These are phyloP conservation scores for Bipolaris sorokiniana DNA, from an alignment of 2,329 filamentous ascomycete species.

Conservation along the genomic window DNA sequence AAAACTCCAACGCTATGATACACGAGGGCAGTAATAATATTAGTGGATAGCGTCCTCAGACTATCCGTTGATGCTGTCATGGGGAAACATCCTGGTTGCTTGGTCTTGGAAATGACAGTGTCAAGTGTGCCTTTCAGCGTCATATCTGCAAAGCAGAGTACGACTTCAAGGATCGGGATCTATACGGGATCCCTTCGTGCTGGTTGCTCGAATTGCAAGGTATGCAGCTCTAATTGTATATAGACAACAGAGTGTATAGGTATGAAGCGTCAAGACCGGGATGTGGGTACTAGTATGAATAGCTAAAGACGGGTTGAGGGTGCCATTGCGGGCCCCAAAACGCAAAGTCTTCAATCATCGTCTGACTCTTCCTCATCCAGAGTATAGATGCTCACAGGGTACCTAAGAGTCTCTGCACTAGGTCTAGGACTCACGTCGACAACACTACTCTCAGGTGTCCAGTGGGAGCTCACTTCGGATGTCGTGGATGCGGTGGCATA, in stretches of 20 bases:
- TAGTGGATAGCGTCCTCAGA: neutral
- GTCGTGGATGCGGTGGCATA: conserved; percentile 42
- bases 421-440: conserved; percentile 48
- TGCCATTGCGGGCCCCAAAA: conserved; percentile 2
- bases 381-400: conserved; percentile 33
- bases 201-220: neutral
- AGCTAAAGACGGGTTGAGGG: conserved; percentile 10
- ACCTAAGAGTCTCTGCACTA: conserved; percentile 47
- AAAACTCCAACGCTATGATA: neutral
- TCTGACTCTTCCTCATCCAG: conserved; percentile 30
- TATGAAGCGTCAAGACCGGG: neutral
- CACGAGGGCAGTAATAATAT: neutral
- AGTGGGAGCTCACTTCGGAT: conserved; percentile 33
- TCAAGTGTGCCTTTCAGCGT: neutral
- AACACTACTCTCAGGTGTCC: conserved; percentile 49
- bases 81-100: neutral
- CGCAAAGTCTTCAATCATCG: conserved; percentile 13
- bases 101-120: neutral
- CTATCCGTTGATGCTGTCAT: neutral
- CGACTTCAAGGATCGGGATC: neutral
- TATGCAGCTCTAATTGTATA: neutral
- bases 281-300: conserved; percentile 1
- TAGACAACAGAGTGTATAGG: neutral
- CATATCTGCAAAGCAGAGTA: neutral
- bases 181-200: neutral